Conservation (phyloP, 495 filamentous ascomycete genomes). For the Penicillium simplicissimum region DNA sequence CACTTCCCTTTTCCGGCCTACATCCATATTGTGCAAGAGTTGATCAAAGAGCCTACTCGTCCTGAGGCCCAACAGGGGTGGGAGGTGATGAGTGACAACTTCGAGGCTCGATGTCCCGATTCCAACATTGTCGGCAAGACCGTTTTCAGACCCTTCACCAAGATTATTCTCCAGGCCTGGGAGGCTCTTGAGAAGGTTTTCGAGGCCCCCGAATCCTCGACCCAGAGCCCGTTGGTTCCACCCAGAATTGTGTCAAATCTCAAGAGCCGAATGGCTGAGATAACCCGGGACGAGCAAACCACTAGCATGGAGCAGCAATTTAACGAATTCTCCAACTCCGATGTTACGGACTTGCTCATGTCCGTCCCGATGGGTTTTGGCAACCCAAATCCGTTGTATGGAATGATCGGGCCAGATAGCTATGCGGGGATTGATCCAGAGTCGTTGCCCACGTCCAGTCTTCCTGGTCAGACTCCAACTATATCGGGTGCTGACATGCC, state of each 20-base stretch:
- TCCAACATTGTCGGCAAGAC: conserved; percentile 23
- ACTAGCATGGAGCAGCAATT: not conserved
- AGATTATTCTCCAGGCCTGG: conserved; percentile 51
- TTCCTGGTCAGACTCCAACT: not conserved
- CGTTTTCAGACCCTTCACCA: conserved; percentile 45
- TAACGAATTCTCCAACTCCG: not conserved
- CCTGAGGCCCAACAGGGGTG: conserved; percentile 41
- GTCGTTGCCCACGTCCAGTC: not conserved
- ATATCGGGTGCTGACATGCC: not conserved
- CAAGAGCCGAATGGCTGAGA: conserved; percentile 18
- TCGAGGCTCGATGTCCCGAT: conserved; percentile 37
- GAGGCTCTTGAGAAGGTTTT: conserved; percentile 29
- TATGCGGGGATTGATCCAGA: not conserved
- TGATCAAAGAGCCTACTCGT: conserved; percentile 39
- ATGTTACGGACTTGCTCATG: not conserved
- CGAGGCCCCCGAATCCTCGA: conserved; percentile 12
- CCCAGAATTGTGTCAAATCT: conserved; percentile 46
- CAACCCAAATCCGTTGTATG: not conserved
- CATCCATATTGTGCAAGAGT: conserved; percentile 48
- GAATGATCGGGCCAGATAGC: not conserved
- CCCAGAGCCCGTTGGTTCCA: conserved; percentile 17
- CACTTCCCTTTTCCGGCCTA: conserved; percentile 59
- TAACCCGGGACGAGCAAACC: conserved; percentile 20
- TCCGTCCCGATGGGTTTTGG: conserved; percentile 1
- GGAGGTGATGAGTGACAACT: conserved; percentile 54